Percentiles rank a stretch among this genome's conserved stretches.
These are phyloP conservation scores for Penicillium griseofulvum DNA, from an alignment of 2,329 filamentous ascomycete genomes.

Conservation along the genomic window DNA sequence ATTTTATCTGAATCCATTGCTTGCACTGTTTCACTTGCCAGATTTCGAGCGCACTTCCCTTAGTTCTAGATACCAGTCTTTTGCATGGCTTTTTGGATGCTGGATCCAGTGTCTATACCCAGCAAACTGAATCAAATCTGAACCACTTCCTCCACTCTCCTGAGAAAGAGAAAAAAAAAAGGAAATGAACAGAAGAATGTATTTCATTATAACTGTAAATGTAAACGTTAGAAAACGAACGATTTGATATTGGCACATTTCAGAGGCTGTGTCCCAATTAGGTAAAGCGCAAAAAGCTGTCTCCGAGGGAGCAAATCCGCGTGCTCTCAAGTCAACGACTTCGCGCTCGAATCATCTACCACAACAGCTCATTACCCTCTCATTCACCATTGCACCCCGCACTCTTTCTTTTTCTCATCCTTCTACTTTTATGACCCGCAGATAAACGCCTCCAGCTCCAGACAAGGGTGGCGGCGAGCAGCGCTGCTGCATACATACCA, in stretches of 20 bases:
- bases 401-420: background rate
- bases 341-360: slow-evolving; percentile 3
- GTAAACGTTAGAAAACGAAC: background rate
- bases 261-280: slow-evolving; percentile 18
- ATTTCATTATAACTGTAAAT: background rate
- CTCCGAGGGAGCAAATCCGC: slow-evolving; percentile 26
- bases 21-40: background rate
- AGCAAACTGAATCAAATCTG: slow-evolving; percentile 6
- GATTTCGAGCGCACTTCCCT: background rate
- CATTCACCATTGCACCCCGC: background rate
- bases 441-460: slow-evolving; percentile 8
- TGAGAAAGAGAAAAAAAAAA: background rate
- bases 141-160: slow-evolving; percentile 7
- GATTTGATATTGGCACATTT: background rate
- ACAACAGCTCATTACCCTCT: background rate
- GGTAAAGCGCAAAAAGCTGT: slow-evolving; percentile 24
- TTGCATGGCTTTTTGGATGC: background rate
- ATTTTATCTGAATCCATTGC: slow-evolving; percentile 9
- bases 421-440: background rate
- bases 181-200: background rate
- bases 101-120: background rate
- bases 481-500: slow-evolving; percentile 27
- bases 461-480: slow-evolving; percentile 21
- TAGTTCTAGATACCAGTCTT: slow-evolving; percentile 3
- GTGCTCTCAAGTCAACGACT: slow-evolving; percentile 10